Evolutionary conservation across 805 yeast species (phyloP), one percentile per base, ranked within the genome.

Genomic region (Candida nitratophila): DNA sequence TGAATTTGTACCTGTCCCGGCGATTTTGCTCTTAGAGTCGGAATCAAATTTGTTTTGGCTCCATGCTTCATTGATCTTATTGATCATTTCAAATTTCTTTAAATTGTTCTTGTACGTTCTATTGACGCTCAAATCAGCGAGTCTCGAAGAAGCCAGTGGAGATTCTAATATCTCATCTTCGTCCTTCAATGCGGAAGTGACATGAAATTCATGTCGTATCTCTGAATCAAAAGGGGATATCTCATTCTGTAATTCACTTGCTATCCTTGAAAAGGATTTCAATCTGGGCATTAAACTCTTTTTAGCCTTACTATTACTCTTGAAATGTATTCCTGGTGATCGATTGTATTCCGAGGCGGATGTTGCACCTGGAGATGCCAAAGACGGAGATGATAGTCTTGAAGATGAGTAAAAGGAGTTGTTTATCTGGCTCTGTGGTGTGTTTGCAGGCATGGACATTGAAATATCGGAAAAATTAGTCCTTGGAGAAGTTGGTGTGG

Each of bases 31-130:
- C 27, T 24, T 24, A 10, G 27, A 24, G 10, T 24, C 10, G 27
- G 40, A 19, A 36, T 30, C 16, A n/a, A 14, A 42, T 36, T 56
- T 52, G 39, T 52, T 53, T 31, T 59, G 54, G 38, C 55, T 66
- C 71, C 71, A 66, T 1, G 61, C 48, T 43, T 62, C 60, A 45
- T 66, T 66, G 5, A 67, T 66, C 42, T 51, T 57, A 41, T 57
- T 60, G 21, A 66, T 61, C 17, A 66, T 49, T 34, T 65, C 69
- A 43, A 56, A 61, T 44, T 57, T 54, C 39, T 59, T 60, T 38
- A 60, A 43, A 33, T 49, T 51, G 39, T 59, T 63, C 8, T 56
- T 4, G 38, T 22, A 14, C 5, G 5, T 31, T 31, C 33, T 31
- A 24, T 24, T 24, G 7, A 37, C n/a, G 11, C 24, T 17, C 3